These are phyloP conservation scores for Handroanthus guayacan DNA, from an alignment of 257 asterid genomes.

Conservation along the genomic window DNA sequence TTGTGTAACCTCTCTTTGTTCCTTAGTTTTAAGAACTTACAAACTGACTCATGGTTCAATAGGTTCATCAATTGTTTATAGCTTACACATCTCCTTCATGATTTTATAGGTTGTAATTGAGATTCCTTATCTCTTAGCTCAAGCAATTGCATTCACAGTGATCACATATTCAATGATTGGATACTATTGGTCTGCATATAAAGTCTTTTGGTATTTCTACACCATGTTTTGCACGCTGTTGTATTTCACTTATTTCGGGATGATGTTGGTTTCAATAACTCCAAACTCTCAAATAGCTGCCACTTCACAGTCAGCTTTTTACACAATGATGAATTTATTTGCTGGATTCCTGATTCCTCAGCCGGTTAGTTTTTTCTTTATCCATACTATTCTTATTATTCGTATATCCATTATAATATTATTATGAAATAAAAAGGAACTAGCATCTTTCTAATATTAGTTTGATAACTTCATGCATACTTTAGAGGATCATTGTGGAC, in stretches of 20 bases:
- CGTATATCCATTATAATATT: no score
- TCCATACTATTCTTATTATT: background rate
- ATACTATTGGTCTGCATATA: constrained; percentile 53
- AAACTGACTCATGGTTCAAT: no score
- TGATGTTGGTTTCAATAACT: constrained; percentile 63
- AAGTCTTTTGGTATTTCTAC: constrained; percentile 61
- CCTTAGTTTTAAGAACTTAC: background rate
- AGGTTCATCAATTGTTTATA: background rate
- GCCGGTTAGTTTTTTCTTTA: constrained; percentile 43
- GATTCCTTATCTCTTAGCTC: constrained; percentile 58
- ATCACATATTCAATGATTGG: constrained; percentile 72
- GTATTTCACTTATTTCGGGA: constrained; percentile 63
- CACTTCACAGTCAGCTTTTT: constrained; percentile 56
- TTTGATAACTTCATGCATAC: no score
- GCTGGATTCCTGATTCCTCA: constrained; percentile 66
- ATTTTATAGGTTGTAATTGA: constrained; percentile 55
- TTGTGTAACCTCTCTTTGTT: background rate
- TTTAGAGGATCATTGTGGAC: background rate
- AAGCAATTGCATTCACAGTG: constrained; percentile 49
- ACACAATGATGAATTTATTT: constrained; percentile 58
- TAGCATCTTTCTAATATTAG: no score
- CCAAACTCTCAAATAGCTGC: constrained; percentile 66
- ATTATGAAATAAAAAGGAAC: no score
- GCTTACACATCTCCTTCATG: background rate
- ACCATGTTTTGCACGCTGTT: constrained; percentile 54